Percentiles rank a stretch among this genome's conserved stretches.
These are phyloP conservation scores for Botrytis squamosa DNA, from an alignment of 2,329 filamentous ascomycete species.

Conservation along the genomic window DNA sequence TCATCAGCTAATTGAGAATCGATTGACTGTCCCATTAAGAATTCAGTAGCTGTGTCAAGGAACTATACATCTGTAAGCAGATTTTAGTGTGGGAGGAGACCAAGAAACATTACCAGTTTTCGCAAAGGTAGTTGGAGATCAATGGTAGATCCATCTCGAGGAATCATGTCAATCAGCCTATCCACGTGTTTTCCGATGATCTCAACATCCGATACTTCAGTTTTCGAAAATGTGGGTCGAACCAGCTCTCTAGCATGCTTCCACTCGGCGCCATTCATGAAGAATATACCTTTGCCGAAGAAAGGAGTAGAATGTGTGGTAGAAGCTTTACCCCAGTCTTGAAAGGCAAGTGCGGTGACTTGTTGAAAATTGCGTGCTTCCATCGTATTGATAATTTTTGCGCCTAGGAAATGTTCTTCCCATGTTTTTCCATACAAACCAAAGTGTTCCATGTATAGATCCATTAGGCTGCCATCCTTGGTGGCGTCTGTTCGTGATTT, in stretches of 20 bases:
- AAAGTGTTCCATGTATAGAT: constrained; percentile 10
- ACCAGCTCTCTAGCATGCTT: constrained; percentile 15
- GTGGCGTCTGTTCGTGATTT: constrained; percentile 7
- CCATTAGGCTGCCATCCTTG: constrained; percentile 8
- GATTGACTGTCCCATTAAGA: constrained; percentile 10
- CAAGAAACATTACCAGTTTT: not conserved
- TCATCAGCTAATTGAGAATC: not conserved
- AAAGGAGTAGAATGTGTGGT: constrained; percentile 12
- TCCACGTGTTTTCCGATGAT: constrained; percentile 2
- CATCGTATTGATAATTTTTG: constrained; percentile 14
- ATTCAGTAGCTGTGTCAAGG: constrained; percentile 15
- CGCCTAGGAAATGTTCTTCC: not conserved
- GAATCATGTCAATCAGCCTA: constrained; percentile 6
- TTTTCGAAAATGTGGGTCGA: constrained; percentile 6
- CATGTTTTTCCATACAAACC: constrained; percentile 10
- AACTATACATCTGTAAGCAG: not conserved
- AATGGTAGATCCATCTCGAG: constrained; percentile 16
- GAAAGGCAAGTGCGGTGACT: constrained; percentile 6
- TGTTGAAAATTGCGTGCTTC: constrained; percentile 11
- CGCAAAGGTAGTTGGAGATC: constrained; percentile 16
- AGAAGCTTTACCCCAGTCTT: constrained; percentile 7
- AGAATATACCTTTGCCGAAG: constrained; percentile 9
- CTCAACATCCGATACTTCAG: constrained; percentile 20
- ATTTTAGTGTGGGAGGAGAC: not conserved
- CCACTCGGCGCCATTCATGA: constrained; percentile 14